Base-by-base conservation (phyloP, 2,329 filamentous ascomycete species). In the Hawksworthiomyces lignivorus region DNA sequence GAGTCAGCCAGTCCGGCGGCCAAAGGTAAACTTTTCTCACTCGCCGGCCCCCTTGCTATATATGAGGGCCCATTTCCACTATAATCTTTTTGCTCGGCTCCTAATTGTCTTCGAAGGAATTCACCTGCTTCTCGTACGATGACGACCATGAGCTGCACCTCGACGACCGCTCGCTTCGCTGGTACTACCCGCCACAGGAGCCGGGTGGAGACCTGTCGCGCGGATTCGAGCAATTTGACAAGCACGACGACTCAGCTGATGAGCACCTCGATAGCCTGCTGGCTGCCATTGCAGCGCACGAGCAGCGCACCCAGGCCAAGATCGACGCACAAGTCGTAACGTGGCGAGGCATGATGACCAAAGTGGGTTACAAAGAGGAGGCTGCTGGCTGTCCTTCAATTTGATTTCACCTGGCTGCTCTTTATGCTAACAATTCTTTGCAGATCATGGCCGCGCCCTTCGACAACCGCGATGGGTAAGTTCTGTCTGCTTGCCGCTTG, bases 261-360 rank as follows among this genome's bases (percentile, higher is more conserved):
- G 86, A 92, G 53, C 92, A 98, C 62, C 68, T 98, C 4, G 85
- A 94, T 56, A 83, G 84, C 47, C 68, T 98, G 22, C 68, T 98
- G 18, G 80, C 77, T 46, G 82, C 88, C 1, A 77, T 98, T 34
- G 69, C 80, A 36, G 73, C 75, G 20, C 71, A 86, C 50, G 92
- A 97, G 62, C 70, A 80, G 58, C 70, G 79, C 50, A 77, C 73
- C 1, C 74, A 76, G 3, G 71, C 76, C 54, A 81, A 74, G 56
- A 80, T 82, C 24, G 80, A 88, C 47, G 82, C 84, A 3, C 80
- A 94, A 53, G 60, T 97, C 34, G 73, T 97, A 39, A 97, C 90
- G 2, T 98, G 90, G 90, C 73, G 92, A 55, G 92, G 92, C 28
- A 96, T 97, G 87, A 89, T 98, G 82, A 97, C 92, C 48, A 98